These are phyloP conservation scores for Terfezia claveryi DNA, from an alignment of 495 filamentous ascomycete species.

Conservation along the genomic window DNA sequence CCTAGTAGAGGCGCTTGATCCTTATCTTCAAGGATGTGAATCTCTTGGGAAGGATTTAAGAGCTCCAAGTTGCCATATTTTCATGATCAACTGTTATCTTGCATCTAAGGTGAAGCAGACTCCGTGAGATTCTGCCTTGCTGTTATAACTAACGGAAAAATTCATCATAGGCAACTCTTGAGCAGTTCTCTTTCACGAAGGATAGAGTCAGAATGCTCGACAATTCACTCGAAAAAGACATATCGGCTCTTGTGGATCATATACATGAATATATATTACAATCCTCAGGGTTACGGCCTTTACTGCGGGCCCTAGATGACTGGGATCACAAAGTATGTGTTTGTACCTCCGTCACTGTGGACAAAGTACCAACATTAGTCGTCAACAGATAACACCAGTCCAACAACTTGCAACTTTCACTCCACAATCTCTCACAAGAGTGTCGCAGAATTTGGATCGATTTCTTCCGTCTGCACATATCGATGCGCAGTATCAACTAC, in stretches of 20 bases:
- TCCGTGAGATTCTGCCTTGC: too few species aligned
- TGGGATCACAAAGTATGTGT: constrained; percentile 11
- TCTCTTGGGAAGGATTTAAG: constrained; percentile 40
- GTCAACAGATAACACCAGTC: constrained; percentile 17
- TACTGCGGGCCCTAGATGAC: constrained; percentile 41
- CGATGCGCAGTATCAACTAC: constrained; percentile 67
- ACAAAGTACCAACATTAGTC: not conserved
- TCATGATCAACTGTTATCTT: constrained; percentile 61
- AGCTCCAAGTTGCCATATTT: constrained; percentile 41
- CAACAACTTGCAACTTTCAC: constrained; percentile 37
- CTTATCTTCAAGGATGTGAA: constrained; percentile 54
- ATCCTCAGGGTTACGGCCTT: constrained; percentile 45
- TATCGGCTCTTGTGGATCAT: constrained; percentile 29
- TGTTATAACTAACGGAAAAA: too few species aligned
- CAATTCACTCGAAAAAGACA: constrained; percentile 24
- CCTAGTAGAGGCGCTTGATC: constrained; percentile 64
- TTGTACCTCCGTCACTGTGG: not conserved
- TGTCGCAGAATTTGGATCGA: constrained; percentile 62
- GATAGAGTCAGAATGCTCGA: constrained; percentile 26
- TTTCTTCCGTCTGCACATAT: constrained; percentile 84
- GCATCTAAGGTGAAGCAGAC: constrained; percentile 21
- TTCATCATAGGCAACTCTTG: constrained; percentile 21
- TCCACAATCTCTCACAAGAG: constrained; percentile 35
- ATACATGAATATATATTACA: constrained; percentile 48
- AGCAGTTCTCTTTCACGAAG: constrained; percentile 35